Conservation (phyloP, 2,329 filamentous ascomycete genomes). For the Colletotrichum agaves region DNA sequence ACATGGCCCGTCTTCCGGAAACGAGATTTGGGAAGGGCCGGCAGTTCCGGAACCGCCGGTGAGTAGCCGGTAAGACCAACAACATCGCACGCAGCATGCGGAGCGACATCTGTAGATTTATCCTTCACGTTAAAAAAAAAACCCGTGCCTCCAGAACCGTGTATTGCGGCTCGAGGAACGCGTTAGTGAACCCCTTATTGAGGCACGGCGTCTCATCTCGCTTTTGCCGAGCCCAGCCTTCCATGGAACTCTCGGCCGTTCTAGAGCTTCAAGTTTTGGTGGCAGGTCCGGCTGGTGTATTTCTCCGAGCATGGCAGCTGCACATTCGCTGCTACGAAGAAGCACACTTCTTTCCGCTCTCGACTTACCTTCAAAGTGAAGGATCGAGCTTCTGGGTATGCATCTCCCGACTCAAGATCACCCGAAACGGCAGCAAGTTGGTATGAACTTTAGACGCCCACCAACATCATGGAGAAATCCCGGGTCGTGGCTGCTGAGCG, state of each 20-base stretch:
- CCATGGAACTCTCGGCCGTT: background rate
- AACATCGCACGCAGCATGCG: background rate
- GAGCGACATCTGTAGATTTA: background rate
- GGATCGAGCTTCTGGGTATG: background rate
- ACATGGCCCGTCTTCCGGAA: background rate
- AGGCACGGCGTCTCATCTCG: background rate
- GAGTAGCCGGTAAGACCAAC: background rate
- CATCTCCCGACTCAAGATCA: background rate
- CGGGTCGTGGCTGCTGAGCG: background rate
- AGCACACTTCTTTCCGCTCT: background rate
- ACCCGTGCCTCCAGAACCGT: background rate
- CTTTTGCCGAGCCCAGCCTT: background rate
- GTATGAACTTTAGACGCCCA: background rate
- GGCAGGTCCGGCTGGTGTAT: background rate
- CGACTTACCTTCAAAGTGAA: background rate
- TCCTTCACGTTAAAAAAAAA: too few species aligned
- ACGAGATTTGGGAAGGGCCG: background rate
- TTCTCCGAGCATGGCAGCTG: background rate
- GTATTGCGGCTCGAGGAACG: background rate
- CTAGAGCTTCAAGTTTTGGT: background rate
- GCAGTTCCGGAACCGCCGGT: background rate
- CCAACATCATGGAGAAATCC: background rate
- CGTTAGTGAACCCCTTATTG: background rate
- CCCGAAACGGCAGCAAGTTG: background rate
- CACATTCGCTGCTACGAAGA: background rate